Evolutionary conservation across 176 grass and related monocot species (phyloP), one percentile per base, ranked within the genome.

Genomic region (Secale cereale): DNA sequence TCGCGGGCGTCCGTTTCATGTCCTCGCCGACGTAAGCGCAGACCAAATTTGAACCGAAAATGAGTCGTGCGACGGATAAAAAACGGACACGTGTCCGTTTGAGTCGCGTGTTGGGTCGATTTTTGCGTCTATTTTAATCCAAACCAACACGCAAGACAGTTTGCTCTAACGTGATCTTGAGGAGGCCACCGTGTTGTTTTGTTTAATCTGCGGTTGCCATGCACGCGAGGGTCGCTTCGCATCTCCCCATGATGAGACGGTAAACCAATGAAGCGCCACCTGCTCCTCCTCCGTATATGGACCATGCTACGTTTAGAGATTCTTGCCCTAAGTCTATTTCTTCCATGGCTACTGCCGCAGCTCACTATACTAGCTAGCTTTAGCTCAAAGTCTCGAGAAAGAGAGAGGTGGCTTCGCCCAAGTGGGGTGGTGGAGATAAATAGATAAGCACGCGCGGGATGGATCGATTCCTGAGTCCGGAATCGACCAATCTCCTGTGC

Each of bases 171-270:
- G 45, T 45, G 52, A 76, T 57, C 70, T 27, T 73, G 23, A 73
- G 7, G 70, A 46, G 70, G 10, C 30, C 75, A n/a, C 30, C n/a
- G 48, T 52, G 16, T 17, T 52, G 23, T 65, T 36, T 86, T 75
- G 78, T 81, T 87, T 87, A 68, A 87, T 41, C 60, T 59, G 25
- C 25, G 16, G 70, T 5, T 31, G 59, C 26, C 32, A 8, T 82
- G 70, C 79, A 82, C 61, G 79, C 85, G 79, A 52, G 85, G 81
- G 76, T 76, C 78, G 71, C 27, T 76, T 76, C 78, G 41, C 27
- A 32, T 22, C 50, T 80, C 57, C 23, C 17, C 41, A 81, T 54
- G 78, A 67, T 28, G 74, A 78, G 75, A 59, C 13, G 23, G 11
- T 27, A 63, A 63, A 63, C 60, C 73, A 48, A 56, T 32, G 71